Percentiles rank a stretch among this genome's conserved stretches.
These are phyloP conservation scores for Talaromyces atroroseus DNA, from an alignment of 2,329 filamentous ascomycete species.

Conservation along the genomic window DNA sequence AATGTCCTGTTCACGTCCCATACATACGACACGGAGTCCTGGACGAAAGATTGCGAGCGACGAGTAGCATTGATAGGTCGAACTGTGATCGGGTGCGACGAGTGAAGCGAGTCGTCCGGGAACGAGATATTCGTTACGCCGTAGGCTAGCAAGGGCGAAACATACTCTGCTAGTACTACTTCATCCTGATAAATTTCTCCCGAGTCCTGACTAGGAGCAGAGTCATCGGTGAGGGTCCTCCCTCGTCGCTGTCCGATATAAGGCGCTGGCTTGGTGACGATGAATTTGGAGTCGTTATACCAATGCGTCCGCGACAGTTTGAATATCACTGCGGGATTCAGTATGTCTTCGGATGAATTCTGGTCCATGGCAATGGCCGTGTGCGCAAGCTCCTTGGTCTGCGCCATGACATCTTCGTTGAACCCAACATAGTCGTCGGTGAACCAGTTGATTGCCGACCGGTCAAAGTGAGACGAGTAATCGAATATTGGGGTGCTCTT, in stretches of 20 bases:
- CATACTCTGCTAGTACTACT: slow-evolving; percentile 7
- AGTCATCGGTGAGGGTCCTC: not conserved
- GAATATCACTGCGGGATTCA: slow-evolving; percentile 8
- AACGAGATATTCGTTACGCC: slow-evolving; percentile 10
- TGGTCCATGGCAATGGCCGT: slow-evolving; percentile 1
- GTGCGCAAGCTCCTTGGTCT: slow-evolving; percentile 1
- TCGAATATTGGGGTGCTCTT: slow-evolving; percentile 11
- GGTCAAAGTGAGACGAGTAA: slow-evolving; percentile 7
- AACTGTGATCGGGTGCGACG: slow-evolving; percentile 7
- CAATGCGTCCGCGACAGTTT: slow-evolving; percentile 11
- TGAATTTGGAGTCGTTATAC: slow-evolving; percentile 13
- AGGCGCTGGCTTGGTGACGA: slow-evolving; percentile 4
- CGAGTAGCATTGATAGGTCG: slow-evolving; percentile 10
- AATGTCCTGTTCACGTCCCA: slow-evolving; percentile 12
- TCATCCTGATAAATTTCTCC: not conserved
- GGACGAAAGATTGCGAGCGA: slow-evolving; percentile 9
- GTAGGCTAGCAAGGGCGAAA: slow-evolving; percentile 7
- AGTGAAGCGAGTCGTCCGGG: slow-evolving; percentile 9
- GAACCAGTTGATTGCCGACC: slow-evolving; percentile 8
- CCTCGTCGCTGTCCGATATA: not conserved
- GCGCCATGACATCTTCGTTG: slow-evolving; percentile 8
- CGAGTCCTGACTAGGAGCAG: not conserved
- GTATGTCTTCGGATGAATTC: not conserved
- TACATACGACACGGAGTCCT: slow-evolving; percentile 9
- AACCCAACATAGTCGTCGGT: slow-evolving; percentile 10